These are phyloP conservation scores for Mangifera indica DNA, from an alignment of 345 rosid species.

Conservation along the genomic window DNA sequence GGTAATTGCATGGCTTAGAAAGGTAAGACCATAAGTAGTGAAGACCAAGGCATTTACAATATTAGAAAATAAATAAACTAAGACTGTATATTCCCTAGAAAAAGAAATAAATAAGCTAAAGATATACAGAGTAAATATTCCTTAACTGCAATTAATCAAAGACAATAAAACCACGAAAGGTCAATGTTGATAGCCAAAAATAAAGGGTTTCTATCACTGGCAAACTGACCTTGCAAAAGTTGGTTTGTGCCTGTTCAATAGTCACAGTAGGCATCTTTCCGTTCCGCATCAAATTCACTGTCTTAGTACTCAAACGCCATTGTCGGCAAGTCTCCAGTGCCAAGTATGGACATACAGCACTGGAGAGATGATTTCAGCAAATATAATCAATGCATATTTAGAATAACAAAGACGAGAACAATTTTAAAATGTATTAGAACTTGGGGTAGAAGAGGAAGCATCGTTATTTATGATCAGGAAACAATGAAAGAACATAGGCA, in stretches of 20 bases:
- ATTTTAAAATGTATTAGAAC: background rate
- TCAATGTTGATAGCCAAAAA: background rate
- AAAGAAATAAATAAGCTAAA: background rate
- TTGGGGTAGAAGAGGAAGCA: background rate
- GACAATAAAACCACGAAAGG: background rate
- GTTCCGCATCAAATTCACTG: constrained; percentile 87
- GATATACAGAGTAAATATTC: background rate
- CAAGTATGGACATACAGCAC: constrained; percentile 94
- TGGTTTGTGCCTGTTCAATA: constrained; percentile 93
- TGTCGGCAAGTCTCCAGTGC: constrained; percentile 96
- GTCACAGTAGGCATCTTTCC: constrained; percentile 99
- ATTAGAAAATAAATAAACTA: background rate
- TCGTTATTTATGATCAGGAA: background rate
- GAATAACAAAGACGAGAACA: background rate
- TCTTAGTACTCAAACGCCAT: constrained; percentile 93
- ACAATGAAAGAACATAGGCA: background rate
- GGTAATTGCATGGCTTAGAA: background rate
- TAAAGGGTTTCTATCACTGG: background rate
- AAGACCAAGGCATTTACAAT: constrained; percentile 9
- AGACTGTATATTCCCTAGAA: background rate
- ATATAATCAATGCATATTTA: background rate
- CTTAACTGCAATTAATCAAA: background rate
- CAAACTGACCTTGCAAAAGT: constrained; percentile 72
- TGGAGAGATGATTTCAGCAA: constrained; percentile 35
- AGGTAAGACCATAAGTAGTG: constrained; percentile 9